Evolutionary conservation across 306 rosid species (phyloP), one percentile per base, ranked within the genome.

Genomic region (Cyamopsis tetragonoloba): DNA sequence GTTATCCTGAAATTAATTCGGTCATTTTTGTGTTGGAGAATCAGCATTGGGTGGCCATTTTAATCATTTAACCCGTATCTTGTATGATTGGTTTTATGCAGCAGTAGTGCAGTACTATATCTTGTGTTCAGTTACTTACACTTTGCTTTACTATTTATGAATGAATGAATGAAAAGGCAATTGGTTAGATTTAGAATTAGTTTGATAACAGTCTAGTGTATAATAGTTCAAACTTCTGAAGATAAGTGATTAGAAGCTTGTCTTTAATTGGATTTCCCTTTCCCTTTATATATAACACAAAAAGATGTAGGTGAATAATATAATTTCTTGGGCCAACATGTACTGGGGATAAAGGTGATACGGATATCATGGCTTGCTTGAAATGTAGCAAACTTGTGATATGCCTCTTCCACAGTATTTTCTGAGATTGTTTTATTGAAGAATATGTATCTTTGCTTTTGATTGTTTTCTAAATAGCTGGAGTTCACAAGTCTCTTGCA

Each of bases 201-300:
- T 47, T 66, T 11, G 54, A 9, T 11, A 8, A 56, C 26, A 67
- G 48, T 20, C 32, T 48, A 67, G n/a, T 57, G 17, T 39, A 37
- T 28, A 59, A 5, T 60, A 30, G 47, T 75, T 39, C 37, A 20
- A n/a, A 34, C 68, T 26, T 56, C n/a, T 10, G 47, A 64, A 57
- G 28, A 17, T 1, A 37, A 32, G 12, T 23, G 51, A 19, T 67
- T 58, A 13, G 23, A 34, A 54, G 5, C 57, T 6, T 26, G 9
- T 27, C n/a, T 31, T 46, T 18, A 20, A 18, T 19, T 32, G 32
- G 6, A 37, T 17, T 37, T 61, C 3, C 15, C 51, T 19, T 59
- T 18, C 48, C 28, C 69, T 3, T 27, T 26, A 46, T 11, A 24
- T 68, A 4, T 37, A 60, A 30, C 17, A 19, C 0, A 5, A 34